phyloP scores from a whole-genome alignment of 2,329 filamentous ascomycete species.

The Ophiostoma ulmi region DNA sequence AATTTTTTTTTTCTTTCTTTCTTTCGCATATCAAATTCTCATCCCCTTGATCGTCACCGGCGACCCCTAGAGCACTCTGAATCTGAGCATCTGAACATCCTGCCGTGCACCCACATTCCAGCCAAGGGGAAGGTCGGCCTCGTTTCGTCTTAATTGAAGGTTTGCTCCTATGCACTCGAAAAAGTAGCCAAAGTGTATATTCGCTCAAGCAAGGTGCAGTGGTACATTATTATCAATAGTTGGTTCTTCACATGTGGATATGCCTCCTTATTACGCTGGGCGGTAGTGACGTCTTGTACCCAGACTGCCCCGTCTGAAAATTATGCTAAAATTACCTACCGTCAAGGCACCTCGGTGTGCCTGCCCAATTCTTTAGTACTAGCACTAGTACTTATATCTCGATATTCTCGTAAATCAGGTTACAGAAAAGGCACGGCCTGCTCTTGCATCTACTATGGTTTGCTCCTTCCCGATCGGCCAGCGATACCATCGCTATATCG shows the following conservation, averaged over 20 bases:
- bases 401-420: background rate
- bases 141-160: background rate
- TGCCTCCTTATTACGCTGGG: conserved; percentile 3
- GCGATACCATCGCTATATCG: background rate
- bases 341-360: background rate
- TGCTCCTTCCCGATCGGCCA: background rate
- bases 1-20: too few relatives aligned
- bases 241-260: background rate
- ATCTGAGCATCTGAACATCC: background rate
- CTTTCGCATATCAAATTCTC: background rate
- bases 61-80: background rate
- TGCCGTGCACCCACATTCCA: conserved; percentile 12
- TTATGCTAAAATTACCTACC: background rate
- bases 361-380: background rate
- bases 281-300: conserved; percentile 3
- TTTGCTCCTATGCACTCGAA: background rate
- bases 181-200: background rate
- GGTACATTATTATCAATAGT: background rate
- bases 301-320: background rate
- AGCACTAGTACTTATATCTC: background rate
- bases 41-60: background rate
- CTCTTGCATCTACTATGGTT: background rate
- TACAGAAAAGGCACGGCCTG: background rate
- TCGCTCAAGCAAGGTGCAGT: background rate
- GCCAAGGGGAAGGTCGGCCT: conserved; percentile 1